phyloP scores from a whole-genome alignment of 176 grass and related monocot genomes.

The Hordeum vulgare region MorexV3_pseudomolecules_assembly NC_058521.1:374963472-374963971 shows the following conservation, averaged over 20 bases:
- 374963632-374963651: constrained; percentile 21
- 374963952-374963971: constrained; percentile 24
- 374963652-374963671: constrained; percentile 17
- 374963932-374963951: constrained; percentile 27
- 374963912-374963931: constrained; percentile 17
- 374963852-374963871: constrained; percentile 92
- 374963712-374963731: constrained; percentile 43
- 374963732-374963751: constrained; percentile 42
- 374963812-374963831: constrained; percentile 51
- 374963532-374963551: constrained; percentile 16
- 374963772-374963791: constrained; percentile 42
- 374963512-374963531: constrained; percentile 11
- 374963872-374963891: constrained; percentile 45
- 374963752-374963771: constrained; percentile 12
- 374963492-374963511: constrained; percentile 42
- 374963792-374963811: constrained; percentile 70
- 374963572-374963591: background rate
- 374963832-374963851: constrained; percentile 71
- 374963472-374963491: constrained; percentile 48
- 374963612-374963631: background rate
- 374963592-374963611: constrained; percentile 7
- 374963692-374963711: constrained; percentile 37
- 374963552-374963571: constrained; percentile 31
- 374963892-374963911: constrained; percentile 26
- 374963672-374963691: constrained; percentile 14